A percentile compares a stretch with the other conserved stretches of the same genome.
phyloP scores from a whole-genome alignment of 2,329 filamentous ascomycete species.

The Xylaria hypoxylon region DNA sequence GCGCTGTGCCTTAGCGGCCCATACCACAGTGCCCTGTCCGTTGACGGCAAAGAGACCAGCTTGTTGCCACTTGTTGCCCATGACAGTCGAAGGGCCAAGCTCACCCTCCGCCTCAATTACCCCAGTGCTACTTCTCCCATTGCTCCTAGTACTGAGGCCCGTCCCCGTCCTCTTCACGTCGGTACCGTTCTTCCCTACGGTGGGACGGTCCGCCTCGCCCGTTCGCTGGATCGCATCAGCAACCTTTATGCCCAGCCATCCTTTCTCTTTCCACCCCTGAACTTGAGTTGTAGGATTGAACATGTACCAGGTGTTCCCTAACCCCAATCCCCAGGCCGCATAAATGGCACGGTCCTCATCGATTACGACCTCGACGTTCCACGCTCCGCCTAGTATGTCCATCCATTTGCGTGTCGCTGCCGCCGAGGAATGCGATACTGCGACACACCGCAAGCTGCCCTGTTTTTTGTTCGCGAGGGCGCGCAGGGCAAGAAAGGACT shows the following conservation, averaged over 20 bases:
- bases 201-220: conserved; percentile 43
- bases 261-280: conserved; percentile 65
- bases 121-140: conserved; percentile 43
- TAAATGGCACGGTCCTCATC: conserved; percentile 69
- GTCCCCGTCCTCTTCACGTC: conserved; percentile 51
- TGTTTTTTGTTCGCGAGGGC: conserved; percentile 65
- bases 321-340: conserved; percentile 69
- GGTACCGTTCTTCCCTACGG: conserved; percentile 49
- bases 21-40: conserved; percentile 61
- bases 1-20: conserved; percentile 61
- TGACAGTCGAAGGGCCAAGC: conserved; percentile 55
- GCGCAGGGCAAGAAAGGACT: conserved; percentile 68
- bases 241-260: conserved; percentile 65
- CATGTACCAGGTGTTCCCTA: conserved; percentile 63
- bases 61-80: conserved; percentile 69
- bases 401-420: conserved; percentile 67
- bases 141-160: conserved; percentile 33
- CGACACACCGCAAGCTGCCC: conserved; percentile 64
- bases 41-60: conserved; percentile 65
- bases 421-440: conserved; percentile 69
- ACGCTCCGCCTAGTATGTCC: conserved; percentile 67
- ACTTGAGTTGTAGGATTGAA: conserved; percentile 66
- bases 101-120: conserved; percentile 54
- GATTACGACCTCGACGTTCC: conserved; percentile 66
- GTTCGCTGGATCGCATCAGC: conserved; percentile 59